phyloP scores from a whole-genome alignment of 2,329 filamentous ascomycete genomes.

The Fusarium globosum region DNA sequence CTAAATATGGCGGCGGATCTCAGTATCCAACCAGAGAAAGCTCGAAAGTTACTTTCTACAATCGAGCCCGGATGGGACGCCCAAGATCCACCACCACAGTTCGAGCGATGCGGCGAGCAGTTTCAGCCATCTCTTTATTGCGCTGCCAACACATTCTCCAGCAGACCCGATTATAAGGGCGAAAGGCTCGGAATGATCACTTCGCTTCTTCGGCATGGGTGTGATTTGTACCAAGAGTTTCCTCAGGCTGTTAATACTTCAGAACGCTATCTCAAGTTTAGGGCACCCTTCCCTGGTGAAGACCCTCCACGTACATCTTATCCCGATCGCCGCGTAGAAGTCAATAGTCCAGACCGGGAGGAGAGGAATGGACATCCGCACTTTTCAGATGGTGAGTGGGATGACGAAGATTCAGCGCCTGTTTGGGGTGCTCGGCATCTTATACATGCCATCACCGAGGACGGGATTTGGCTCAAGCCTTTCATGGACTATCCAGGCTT shows the following conservation, averaged over 20 bases:
- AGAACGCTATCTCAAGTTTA: too few relatives aligned
- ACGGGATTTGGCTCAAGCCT: rapidly evolving
- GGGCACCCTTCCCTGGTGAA: neutral
- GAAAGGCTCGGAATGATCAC: neutral
- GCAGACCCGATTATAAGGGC: neutral
- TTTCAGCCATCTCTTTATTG: neutral
- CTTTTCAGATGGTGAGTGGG: neutral
- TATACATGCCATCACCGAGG: neutral
- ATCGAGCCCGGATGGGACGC: rapidly evolving
- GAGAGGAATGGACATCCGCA: neutral
- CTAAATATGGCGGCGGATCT: neutral
- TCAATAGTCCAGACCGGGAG: too few relatives aligned
- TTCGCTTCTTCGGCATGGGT: neutral
- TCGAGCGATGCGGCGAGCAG: neutral
- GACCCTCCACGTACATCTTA: neutral
- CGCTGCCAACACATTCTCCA: neutral
- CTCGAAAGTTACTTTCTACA: rapidly evolving
- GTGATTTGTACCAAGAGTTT: too few relatives aligned
- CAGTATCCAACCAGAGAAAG: rapidly evolving
- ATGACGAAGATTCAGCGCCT: rapidly evolving
- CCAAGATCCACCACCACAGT: neutral
- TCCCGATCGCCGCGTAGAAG: too few relatives aligned
- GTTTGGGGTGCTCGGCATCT: neutral
- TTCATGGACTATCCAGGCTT: neutral
- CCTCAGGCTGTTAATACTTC: too few relatives aligned